These are phyloP conservation scores for Fraxinus dipetala DNA, from an alignment of 305 asterid species.

Conservation along the genomic window DNA sequence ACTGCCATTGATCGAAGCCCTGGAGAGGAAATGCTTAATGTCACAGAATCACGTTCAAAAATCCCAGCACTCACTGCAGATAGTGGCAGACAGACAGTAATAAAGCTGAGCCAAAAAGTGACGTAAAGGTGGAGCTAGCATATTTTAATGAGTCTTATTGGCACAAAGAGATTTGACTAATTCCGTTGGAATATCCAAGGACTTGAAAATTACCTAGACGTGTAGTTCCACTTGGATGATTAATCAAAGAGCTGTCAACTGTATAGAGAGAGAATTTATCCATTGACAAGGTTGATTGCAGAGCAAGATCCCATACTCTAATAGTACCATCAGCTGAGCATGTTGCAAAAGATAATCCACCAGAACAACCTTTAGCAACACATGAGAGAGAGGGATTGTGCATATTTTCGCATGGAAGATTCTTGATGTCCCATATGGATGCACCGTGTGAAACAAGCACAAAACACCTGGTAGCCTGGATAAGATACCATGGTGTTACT, in stretches of 20 bases:
- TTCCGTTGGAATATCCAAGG: conserved; percentile 17
- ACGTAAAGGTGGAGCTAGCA: neutral
- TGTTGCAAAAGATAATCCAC: conserved; percentile 69
- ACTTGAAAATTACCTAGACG: conserved; percentile 42
- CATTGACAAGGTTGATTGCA: conserved; percentile 33
- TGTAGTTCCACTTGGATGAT: conserved; percentile 23
- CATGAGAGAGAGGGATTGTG: conserved; percentile 59
- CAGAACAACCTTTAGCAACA: conserved; percentile 61
- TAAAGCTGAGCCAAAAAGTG: neutral
- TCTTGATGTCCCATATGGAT: conserved; percentile 65
- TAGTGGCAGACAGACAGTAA: conserved; percentile 12
- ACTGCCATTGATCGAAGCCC: conserved; percentile 63
- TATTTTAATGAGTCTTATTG: conserved; percentile 9
- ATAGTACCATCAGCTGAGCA: conserved; percentile 68
- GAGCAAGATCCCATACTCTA: conserved; percentile 65
- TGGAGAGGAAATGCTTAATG: conserved; percentile 38
- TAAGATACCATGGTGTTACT: conserved; percentile 42
- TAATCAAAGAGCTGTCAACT: conserved; percentile 24
- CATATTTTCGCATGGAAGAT: conserved; percentile 56
- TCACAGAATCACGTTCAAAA: conserved; percentile 60
- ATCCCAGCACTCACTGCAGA: conserved; percentile 54
- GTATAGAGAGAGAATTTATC: conserved; percentile 23
- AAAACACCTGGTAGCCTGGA: conserved; percentile 67
- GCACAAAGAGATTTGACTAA: conserved; percentile 14
- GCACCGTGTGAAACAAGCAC: conserved; percentile 61